Percentiles rank a stretch among this genome's conserved stretches.
phyloP scores from a whole-genome alignment of 1,284 basidiomycete genomes.

The Rhizopogon hawkerae region DNA sequence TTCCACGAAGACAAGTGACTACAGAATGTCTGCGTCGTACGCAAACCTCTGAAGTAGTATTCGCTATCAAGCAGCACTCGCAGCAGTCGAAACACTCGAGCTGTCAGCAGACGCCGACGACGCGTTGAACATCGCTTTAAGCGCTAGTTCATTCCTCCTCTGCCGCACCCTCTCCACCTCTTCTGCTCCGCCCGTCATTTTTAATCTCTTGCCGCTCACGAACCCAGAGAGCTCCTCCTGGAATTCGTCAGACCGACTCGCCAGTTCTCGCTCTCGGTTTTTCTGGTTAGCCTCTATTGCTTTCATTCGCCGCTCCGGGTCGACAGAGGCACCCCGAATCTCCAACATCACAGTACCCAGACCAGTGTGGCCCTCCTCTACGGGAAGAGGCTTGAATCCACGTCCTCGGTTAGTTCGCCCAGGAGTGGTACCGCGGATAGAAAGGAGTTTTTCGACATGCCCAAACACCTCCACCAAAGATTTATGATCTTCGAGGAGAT shows the following conservation, averaged over 20 bases:
- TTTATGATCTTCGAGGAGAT: constrained; percentile 87
- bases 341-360: constrained; percentile 77
- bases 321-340: constrained; percentile 74
- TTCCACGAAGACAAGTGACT: neutral
- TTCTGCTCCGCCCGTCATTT: constrained; percentile 91
- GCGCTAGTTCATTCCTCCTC: constrained; percentile 71
- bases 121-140: constrained; percentile 79
- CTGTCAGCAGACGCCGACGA: constrained; percentile 4
- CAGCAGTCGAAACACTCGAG: neutral
- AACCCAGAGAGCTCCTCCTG: constrained; percentile 76
- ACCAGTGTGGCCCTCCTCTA: constrained; percentile 57
- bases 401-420: constrained; percentile 31
- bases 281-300: constrained; percentile 85
- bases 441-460: constrained; percentile 83
- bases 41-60: too few species aligned
- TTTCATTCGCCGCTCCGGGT: constrained; percentile 76
- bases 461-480: constrained; percentile 78
- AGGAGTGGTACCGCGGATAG: constrained; percentile 52
- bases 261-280: constrained; percentile 67
- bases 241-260: constrained; percentile 67
- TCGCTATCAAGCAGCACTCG: neutral
- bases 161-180: constrained; percentile 82
- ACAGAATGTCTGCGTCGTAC: neutral
- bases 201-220: constrained; percentile 76
- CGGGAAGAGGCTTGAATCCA: constrained; percentile 46